Evolutionary conservation across 306 rosid species (phyloP), one percentile per base, ranked within the genome.

Genomic region (Dalbergia cochinchinensis): DNA sequence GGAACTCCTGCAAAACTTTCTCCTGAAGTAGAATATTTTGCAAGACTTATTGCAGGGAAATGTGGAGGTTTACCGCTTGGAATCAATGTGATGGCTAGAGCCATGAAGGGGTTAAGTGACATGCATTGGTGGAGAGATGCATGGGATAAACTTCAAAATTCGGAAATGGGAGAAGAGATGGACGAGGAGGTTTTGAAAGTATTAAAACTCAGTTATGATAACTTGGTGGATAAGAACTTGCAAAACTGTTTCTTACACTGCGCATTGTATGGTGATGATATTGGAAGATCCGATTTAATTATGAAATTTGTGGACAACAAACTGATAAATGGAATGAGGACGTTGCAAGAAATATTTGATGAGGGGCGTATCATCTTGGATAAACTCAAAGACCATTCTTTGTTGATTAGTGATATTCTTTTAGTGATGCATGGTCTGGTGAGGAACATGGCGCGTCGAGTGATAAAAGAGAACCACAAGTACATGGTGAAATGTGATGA

Each of bases 161-260:
- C 19, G 7, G 4, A 5, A 77, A 50, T 51, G 57, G 48, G 7
- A 7, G 22, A 11, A 59, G 85, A 76, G 31, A 76, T 87, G 79
- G 71, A 63, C 42, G 50, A 15, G 19, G 65, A 48, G 37, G 76
- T 86, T 15, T 72, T 80, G 10, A 4, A 73, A 8, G 34, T 71
- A 18, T 55, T 86, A 60, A 66, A 53, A 51, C 35, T 45, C 6
- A 83, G 89, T 54, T 83, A 79, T 37, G 58, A 64, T 3, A 26
- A 55, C 14, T 70, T 86, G 59, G 12, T 35, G 0, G 81, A 50
- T 6, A 50, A 4, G 5, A 50, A 5, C 7, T 12, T 50, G 13
- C 71, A 78, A 59, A 0, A 11, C 2, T 78, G 80, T 57, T 73
- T 83, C 71, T 66, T 83, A 8, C 41, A 57, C 6, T 72, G 55